These are phyloP conservation scores for Sporisorium iseilematis-ciliati DNA, from an alignment of 1,284 basidiomycete genomes.

Conservation along the genomic window DNA sequence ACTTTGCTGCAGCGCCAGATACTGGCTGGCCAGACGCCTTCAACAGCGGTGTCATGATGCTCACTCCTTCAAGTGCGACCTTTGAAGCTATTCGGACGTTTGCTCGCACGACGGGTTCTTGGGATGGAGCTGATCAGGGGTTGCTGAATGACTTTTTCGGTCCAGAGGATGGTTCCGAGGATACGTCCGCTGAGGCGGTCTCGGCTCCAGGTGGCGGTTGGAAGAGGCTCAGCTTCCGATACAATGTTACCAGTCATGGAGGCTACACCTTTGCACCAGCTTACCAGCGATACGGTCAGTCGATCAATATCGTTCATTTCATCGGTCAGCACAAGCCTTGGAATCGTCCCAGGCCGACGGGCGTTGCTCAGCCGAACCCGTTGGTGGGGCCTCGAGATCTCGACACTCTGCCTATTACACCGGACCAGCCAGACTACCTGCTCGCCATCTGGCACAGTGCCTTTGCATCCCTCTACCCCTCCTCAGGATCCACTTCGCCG, in stretches of 20 bases:
- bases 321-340: conserved; percentile 95
- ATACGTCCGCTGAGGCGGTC: not conserved
- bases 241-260: conserved; percentile 97
- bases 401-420: conserved; percentile 69
- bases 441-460: conserved; percentile 90
- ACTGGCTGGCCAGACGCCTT: conserved; percentile 99
- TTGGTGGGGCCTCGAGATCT: conserved; percentile 43
- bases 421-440: conserved; percentile 76
- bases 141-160: conserved; percentile 89
- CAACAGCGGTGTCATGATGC: conserved; percentile 93
- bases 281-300: conserved; percentile 88
- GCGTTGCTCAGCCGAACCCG: conserved; percentile 64
- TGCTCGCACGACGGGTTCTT: conserved; percentile 82
- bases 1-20: conserved; percentile 86
- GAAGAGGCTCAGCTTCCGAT: conserved; percentile 84
- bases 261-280: conserved; percentile 97
- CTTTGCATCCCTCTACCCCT: conserved; percentile 86
- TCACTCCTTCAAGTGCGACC: conserved; percentile 83
- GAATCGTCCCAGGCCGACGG: conserved; percentile 71
- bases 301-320: conserved; percentile 91
- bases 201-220: conserved; percentile 77
- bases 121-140: conserved; percentile 98
- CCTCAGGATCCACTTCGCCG: conserved; percentile 65
- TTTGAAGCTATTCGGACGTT: conserved; percentile 81
- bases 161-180: conserved; percentile 71